Evolutionary conservation across 1,139 yeast genomes (phyloP), one percentile per base, ranked within the genome.

Genomic region (Geotrichum australiense): DNA sequence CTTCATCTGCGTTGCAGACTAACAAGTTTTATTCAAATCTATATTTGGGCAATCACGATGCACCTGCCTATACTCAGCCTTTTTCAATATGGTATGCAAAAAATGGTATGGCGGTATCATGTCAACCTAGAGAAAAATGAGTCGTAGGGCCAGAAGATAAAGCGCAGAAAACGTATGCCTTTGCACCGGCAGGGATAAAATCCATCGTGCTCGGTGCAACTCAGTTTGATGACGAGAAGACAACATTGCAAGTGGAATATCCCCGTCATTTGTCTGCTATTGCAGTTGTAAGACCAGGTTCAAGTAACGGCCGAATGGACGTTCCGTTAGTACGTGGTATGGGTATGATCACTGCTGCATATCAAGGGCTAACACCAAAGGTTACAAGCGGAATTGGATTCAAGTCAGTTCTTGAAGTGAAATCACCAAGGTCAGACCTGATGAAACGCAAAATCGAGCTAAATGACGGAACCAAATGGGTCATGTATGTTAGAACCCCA

Each of bases 1-100:
- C 24, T 19, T 2, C 24, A 7, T 31, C 39, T 29, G 85, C 94
- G 6, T 70, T 78, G 35, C 76, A 77, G 49, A 86, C 96, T 14
- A 87, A 87, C 64, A 85, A 86, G 58, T 87, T 85, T 60, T 86
- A 82, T 58, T 80, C 83, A 7, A 87, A 87, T 61, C 64, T 86
- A 57, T 64, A 85, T 47, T 70, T 87, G 20, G 91, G 71, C 1
- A 18, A 32, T 6, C 20, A 83, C 55, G 71, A 74, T 10, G 63
- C 4, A 19, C 43, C 43, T n/a, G 43, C 38, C 11, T 26, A 22
- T 22, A 35, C 39, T n/a, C 35, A 30, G 30, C 43, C 43, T 11
- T 39, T 27, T 37, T 24, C 31, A 5, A 10, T 39, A 4, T 35
- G 35, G 43, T 36, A 30, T 27, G 15, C 28, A 5, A 31, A 19